These are phyloP conservation scores for Lecanicillium sp. DNA, from an alignment of 2,329 filamentous ascomycete species.

Conservation along the genomic window DNA sequence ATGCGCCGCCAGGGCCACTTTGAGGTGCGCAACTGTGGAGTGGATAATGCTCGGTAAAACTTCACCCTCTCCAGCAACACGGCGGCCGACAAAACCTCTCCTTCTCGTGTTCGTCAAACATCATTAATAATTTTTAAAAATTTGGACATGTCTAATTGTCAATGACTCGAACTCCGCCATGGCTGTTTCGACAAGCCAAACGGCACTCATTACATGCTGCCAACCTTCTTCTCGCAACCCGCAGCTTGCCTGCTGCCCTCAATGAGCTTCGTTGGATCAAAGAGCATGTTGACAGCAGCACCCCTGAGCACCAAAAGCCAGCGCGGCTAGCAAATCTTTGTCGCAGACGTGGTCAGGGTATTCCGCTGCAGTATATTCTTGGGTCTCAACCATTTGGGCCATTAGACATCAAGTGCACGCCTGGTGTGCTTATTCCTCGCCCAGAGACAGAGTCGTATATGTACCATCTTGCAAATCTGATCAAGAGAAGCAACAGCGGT, in stretches of 20 bases:
- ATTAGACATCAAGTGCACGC: conserved; percentile 68
- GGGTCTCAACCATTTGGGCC: conserved; percentile 83
- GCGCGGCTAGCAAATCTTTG: conserved; percentile 34
- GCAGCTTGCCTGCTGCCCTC: conserved; percentile 53
- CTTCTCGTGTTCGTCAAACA: too few species aligned
- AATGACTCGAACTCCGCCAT: conserved; percentile 59
- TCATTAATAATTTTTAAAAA: too few species aligned
- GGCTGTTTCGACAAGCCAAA: conserved; percentile 46
- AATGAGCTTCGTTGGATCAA: conserved; percentile 69
- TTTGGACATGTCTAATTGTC: conserved; percentile 1
- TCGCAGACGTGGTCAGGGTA: conserved; percentile 46
- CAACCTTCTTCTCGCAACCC: conserved; percentile 55
- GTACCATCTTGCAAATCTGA: conserved; percentile 41
- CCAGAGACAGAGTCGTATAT: conserved; percentile 67
- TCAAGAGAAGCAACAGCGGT: conserved; percentile 18
- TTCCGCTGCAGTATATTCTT: conserved; percentile 83
- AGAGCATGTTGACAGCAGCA: conserved; percentile 42
- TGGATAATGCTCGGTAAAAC: conserved; percentile 9
- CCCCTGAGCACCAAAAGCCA: conserved; percentile 7
- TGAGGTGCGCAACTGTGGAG: not conserved
- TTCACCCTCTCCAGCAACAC: not conserved
- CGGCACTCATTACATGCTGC: conserved; percentile 48
- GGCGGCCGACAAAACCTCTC: too few species aligned
- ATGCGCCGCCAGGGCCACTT: too few species aligned
- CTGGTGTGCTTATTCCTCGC: conserved; percentile 80